Evolutionary conservation across 2,329 filamentous ascomycete genomes (phyloP), one percentile per base, ranked within the genome.

Genomic region (Diplodia seriata): DNA sequence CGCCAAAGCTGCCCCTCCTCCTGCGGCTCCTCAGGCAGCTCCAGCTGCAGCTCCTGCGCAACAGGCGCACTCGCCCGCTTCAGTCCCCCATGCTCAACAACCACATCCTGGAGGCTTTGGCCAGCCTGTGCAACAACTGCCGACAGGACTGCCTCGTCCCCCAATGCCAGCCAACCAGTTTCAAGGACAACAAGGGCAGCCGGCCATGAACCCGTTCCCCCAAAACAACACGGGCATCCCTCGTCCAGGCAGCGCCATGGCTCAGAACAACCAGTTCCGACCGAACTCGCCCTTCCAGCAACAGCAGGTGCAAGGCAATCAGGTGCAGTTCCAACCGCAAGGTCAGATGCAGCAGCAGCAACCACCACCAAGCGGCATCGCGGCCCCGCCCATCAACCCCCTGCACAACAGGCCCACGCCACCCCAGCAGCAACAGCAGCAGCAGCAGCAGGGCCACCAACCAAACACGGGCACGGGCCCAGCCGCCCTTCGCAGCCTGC

Each of bases 1-100:
- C 65, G 86, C 88, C 12, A 90, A 87, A 76, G 77, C 83, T 53
- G 68, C 66, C 4, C 57, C 83, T 54, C 67, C 66, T 8, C 57
- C 66, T 14, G 50, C 62, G 7, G 51, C 63, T 2, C 61, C 66
- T 4, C 33, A 54, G 6, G 51, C 63, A 2, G 54, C 66, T 3
- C 33, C 68, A n/a, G 23, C 68, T 53, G 68, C 54, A 11, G 20
- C 68, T 23, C 20, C 66, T 20, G 47, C 29, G 43, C 57, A 70
- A 57, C 67, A 69, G 36, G 18, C 55, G 11, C 65, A 67, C 26
- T 9, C 50, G 20, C 61, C 47, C 5, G n/a, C 15, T 2, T 9
- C 31, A 23, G 29, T 20, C 7, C 40, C 54, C 12, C 53, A 66
- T 20, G 23, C n/a, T 4, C 66, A 68, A 26, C 66, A 68, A 51